A percentile compares a stretch with the other conserved stretches of the same genome.
These are phyloP conservation scores for Musa acuminata DNA, from an alignment of 176 grass and related monocot genomes.

Conservation along the genomic window DNA sequence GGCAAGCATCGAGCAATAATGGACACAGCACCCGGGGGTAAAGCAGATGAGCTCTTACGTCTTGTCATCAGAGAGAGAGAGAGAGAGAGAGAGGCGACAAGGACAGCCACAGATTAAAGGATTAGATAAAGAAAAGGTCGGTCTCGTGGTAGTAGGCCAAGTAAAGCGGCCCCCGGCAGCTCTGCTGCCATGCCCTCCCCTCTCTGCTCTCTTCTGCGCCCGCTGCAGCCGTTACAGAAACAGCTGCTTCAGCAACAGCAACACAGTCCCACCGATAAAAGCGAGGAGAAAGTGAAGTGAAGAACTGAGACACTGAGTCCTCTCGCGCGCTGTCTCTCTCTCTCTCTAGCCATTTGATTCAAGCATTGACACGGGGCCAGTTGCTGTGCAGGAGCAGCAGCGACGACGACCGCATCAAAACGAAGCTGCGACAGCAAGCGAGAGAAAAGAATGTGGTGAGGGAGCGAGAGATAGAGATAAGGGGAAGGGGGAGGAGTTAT, in stretches of 20 bases:
- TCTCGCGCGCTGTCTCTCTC: neutral
- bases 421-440: neutral
- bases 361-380: neutral
- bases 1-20: conserved; percentile 6
- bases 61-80: conserved; percentile 10
- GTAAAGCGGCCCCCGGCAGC: conserved; percentile 10
- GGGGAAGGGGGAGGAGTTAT: neutral
- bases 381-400: neutral
- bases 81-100: conserved; percentile 7
- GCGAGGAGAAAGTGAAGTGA: conserved; percentile 42
- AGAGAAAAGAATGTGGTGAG: neutral
- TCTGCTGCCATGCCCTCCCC: neutral
- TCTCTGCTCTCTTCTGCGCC: neutral
- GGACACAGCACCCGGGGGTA: neutral
- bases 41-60: conserved; percentile 2
- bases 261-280: conserved; percentile 50
- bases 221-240: conserved; percentile 11
- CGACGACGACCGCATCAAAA: conserved; percentile 4
- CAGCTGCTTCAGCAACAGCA: conserved; percentile 23
- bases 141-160: neutral
- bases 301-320: neutral
- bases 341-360: neutral
- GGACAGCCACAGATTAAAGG: conserved; percentile 18
- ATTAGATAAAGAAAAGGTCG: conserved; percentile 8
- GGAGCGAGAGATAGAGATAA: neutral